Conservation (phyloP, 768 basidiomycete species). For the Pisolithus microcarpus region DNA sequence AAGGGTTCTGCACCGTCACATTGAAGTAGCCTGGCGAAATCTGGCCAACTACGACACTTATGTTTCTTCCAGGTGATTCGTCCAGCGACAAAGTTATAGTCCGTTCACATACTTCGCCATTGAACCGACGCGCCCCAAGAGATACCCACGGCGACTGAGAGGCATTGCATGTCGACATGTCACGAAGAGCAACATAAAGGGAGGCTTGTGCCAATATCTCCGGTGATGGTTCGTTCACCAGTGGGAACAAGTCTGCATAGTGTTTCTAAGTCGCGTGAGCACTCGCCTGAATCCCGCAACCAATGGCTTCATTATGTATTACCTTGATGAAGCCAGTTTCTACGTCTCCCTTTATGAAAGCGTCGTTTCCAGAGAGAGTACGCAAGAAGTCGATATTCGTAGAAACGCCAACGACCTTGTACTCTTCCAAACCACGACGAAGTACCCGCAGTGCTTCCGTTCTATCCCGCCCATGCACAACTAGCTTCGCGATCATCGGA, state of each 20-base stretch:
- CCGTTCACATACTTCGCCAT: conserved; percentile 62
- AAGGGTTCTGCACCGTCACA: conserved; percentile 36
- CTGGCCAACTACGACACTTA: conserved; percentile 36
- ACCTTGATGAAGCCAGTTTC: conserved; percentile 88
- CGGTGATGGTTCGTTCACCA: conserved; percentile 47
- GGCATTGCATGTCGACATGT: conserved; percentile 31
- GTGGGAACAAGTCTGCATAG: conserved; percentile 72
- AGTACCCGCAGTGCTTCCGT: conserved; percentile 81
- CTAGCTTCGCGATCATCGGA: conserved; percentile 88
- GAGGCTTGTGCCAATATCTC: conserved; percentile 74
- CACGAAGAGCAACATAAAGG: conserved; percentile 65
- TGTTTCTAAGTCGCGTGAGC: conserved; percentile 57
- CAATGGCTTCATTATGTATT: conserved; percentile 12
- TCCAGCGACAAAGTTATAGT: conserved; percentile 58
- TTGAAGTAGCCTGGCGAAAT: conserved; percentile 43
- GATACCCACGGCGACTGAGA: conserved; percentile 59
- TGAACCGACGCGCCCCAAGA: conserved; percentile 70
- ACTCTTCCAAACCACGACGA: conserved; percentile 76
- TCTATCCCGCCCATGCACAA: conserved; percentile 80
- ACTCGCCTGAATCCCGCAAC: background rate
- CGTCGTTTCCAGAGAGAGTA: conserved; percentile 63
- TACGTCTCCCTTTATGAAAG: conserved; percentile 73
- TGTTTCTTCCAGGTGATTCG: conserved; percentile 29
- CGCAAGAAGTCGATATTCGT: conserved; percentile 90
- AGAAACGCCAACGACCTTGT: conserved; percentile 83